Evolutionary conservation across 805 yeast genomes (phyloP).

Genomic region (Crinitomyces ghanaensis): DNA sequence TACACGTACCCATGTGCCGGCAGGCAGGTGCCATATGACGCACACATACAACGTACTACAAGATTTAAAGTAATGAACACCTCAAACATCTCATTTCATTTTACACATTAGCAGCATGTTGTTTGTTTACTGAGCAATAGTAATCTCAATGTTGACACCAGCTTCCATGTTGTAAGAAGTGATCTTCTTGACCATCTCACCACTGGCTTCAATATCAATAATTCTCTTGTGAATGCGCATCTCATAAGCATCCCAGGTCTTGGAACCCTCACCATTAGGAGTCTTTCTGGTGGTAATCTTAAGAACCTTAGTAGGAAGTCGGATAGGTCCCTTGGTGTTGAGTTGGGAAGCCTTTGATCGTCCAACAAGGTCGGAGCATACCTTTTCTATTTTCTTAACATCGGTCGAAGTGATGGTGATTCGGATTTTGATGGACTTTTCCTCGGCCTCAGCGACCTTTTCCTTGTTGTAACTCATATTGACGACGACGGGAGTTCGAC

Average conservation of each 20-base stretch:
- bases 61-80: conserved; percentile 1
- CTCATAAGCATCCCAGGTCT: conserved; percentile 99
- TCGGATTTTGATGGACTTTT: conserved; percentile 92
- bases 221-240: conserved; percentile 99
- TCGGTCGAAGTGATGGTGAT: conserved; percentile 98
- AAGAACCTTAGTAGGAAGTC: conserved; percentile 98
- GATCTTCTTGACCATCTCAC: conserved; percentile 84
- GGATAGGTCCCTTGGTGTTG: conserved; percentile 97
- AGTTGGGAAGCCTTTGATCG: conserved; percentile 77
- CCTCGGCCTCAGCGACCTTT: conserved; percentile 73
- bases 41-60: conserved; percentile 1
- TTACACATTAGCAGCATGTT: no score
- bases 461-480: conserved; percentile 41
- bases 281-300: conserved; percentile 99
- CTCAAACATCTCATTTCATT: no score
- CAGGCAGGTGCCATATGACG: no score
- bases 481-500: no score
- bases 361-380: conserved; percentile 77
- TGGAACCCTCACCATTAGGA: conserved; percentile 99
- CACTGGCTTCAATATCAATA: conserved; percentile 96
- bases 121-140: conserved; percentile 26
- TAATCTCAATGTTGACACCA: conserved; percentile 79
- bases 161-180: conserved; percentile 98
- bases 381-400: conserved; percentile 96
- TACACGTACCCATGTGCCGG: no score